Percentiles rank a stretch among this genome's conserved stretches.
Evolutionary conservation across 2,329 filamentous ascomycete species (phyloP).

Genomic region (Zymoseptoria ardabiliae): DNA sequence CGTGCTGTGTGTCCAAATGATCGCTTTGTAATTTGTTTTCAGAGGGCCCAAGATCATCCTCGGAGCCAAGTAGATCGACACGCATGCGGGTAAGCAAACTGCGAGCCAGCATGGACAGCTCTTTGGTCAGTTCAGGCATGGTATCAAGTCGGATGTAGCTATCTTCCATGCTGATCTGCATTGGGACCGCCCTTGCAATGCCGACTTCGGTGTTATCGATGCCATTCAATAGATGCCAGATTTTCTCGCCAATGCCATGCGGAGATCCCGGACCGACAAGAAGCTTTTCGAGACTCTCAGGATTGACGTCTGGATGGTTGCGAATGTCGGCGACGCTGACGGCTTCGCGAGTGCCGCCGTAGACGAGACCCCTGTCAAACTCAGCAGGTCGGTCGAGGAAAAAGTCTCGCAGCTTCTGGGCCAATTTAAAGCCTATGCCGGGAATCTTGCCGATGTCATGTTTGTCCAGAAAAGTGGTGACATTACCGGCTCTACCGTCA

Average conservation of each 20-base stretch:
- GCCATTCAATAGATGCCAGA: conserved; percentile 77
- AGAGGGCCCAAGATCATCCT: conserved; percentile 30
- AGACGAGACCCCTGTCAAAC: conserved; percentile 39
- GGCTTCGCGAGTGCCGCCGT: conserved; percentile 45
- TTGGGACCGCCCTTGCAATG: conserved; percentile 62
- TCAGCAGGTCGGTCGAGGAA: conserved; percentile 44
- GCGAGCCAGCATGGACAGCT: conserved; percentile 60
- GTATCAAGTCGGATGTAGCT: conserved; percentile 70
- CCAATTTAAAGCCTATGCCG: conserved; percentile 76
- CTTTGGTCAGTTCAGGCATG: conserved; percentile 55
- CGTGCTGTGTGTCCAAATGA: conserved; percentile 15
- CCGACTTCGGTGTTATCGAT: conserved; percentile 69
- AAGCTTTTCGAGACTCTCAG: conserved; percentile 58
- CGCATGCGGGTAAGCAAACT: conserved; percentile 74
- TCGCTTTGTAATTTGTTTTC: conserved; percentile 27
- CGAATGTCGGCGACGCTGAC: conserved; percentile 63
- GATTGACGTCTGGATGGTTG: conserved; percentile 53
- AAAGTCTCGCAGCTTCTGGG: conserved; percentile 57
- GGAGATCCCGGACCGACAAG: conserved; percentile 63
- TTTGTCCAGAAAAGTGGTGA: conserved; percentile 63
- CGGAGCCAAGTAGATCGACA: conserved; percentile 59
- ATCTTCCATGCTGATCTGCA: conserved; percentile 91
- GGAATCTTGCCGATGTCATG: conserved; percentile 76
- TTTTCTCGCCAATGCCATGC: conserved; percentile 60
- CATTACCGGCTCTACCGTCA: conserved; percentile 38